Evolutionary conservation across 2,329 filamentous ascomycete genomes (phyloP).

Genomic region (Sordariomycetes sp.): DNA sequence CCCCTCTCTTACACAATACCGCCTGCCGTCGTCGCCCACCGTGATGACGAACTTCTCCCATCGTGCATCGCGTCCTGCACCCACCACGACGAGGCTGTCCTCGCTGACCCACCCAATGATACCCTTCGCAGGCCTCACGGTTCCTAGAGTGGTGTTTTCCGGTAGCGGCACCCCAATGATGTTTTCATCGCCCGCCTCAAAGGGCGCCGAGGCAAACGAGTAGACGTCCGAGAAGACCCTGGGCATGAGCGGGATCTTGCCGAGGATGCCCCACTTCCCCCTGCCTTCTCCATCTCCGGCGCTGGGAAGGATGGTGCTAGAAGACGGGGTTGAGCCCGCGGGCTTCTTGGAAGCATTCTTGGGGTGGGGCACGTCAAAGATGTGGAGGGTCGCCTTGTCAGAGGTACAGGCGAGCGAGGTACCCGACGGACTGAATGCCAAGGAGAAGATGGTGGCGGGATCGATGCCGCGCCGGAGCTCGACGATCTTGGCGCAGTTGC

Average conservation of each 20-base stretch:
- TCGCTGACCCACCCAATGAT: conserved; percentile 76
- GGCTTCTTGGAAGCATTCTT: conserved; percentile 18
- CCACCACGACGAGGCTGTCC: conserved; percentile 59
- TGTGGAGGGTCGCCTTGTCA: conserved; percentile 89
- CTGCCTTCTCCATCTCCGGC: conserved; percentile 32
- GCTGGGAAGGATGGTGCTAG: conserved; percentile 16
- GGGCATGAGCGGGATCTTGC: conserved; percentile 73
- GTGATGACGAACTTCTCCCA: conserved; percentile 79
- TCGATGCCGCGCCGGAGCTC: conserved; percentile 87
- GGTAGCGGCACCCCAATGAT: conserved; percentile 25
- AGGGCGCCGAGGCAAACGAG: conserved; percentile 67
- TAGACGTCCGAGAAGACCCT: conserved; percentile 82
- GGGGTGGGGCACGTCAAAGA: conserved; percentile 69
- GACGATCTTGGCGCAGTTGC: conserved; percentile 64
- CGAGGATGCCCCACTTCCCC: conserved; percentile 76
- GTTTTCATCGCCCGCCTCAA: conserved; percentile 70
- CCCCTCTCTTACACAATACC: conserved; percentile 55
- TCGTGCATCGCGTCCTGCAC: conserved; percentile 64
- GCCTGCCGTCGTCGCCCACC: conserved; percentile 54
- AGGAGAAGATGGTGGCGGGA: conserved; percentile 71
- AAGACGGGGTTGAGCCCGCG: conserved; percentile 12
- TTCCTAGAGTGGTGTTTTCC: conserved; percentile 32
- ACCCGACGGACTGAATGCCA: conserved; percentile 76
- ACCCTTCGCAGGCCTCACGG: conserved; percentile 59
- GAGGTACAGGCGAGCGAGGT: conserved; percentile 80